A percentile compares a stretch with the other conserved stretches of the same genome.
These are phyloP conservation scores for Conringia planisiliqua DNA, from an alignment of 345 rosid genomes.

Conservation along the genomic window DNA sequence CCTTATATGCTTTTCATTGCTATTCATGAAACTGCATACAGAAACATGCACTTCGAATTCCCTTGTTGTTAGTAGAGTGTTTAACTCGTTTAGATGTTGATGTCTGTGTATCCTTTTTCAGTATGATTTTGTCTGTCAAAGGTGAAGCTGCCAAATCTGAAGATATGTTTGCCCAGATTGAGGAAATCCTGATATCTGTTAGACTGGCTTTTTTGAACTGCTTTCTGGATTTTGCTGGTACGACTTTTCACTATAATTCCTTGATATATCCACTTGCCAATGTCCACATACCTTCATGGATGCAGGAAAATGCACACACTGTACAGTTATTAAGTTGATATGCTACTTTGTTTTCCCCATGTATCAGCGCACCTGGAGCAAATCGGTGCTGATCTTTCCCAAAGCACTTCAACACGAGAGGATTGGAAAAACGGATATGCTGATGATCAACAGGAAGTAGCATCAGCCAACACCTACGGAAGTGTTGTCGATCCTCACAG, in stretches of 20 bases:
- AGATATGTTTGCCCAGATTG: constrained; percentile 66
- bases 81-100: background rate
- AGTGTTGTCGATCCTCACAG: constrained; percentile 70
- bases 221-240: constrained; percentile 98
- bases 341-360: constrained; percentile 27
- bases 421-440: constrained; percentile 64
- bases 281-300: background rate
- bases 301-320: background rate
- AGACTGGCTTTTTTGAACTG: constrained; percentile 90
- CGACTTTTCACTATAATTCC: background rate
- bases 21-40: background rate
- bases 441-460: constrained; percentile 42
- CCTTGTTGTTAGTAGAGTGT: background rate
- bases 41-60: background rate
- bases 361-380: constrained; percentile 37
- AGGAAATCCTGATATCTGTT: constrained; percentile 85
- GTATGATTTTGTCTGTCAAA: constrained; percentile 80
- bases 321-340: background rate
- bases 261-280: background rate
- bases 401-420: constrained; percentile 42
- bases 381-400: constrained; percentile 33
- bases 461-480: constrained; percentile 53
- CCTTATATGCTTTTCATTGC: background rate
- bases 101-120: constrained; percentile 33
- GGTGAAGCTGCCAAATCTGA: constrained; percentile 76